These are phyloP conservation scores for Petrea volubilis DNA, from an alignment of 257 asterid genomes.

Conservation along the genomic window DNA sequence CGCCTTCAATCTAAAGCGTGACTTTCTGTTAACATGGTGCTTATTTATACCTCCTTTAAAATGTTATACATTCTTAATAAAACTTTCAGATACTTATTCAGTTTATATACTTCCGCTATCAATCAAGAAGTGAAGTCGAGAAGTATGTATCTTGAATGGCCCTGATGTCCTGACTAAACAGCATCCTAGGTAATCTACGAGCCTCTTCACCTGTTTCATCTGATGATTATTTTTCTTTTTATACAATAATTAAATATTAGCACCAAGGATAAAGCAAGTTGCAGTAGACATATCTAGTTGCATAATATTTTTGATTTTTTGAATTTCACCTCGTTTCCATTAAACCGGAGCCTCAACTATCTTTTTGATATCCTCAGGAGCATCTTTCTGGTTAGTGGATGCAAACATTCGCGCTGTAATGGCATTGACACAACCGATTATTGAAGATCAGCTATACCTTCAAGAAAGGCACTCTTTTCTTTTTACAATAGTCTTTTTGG, in stretches of 20 bases:
- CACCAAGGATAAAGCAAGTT: too few relatives aligned
- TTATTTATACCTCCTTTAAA: not conserved
- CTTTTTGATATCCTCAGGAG: slow-evolving; percentile 3
- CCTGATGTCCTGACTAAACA: slow-evolving; percentile 9
- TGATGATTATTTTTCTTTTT: not conserved
- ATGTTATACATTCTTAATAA: slow-evolving; percentile 33
- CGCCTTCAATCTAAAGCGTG: not conserved
- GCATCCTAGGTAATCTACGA: slow-evolving; percentile 28
- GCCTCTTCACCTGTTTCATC: not conserved
- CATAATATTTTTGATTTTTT: not conserved
- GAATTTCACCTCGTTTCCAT: not conserved
- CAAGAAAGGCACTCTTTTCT: not conserved
- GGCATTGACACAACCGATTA: not conserved
- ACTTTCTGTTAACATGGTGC: not conserved
- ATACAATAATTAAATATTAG: too few relatives aligned
- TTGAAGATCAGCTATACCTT: not conserved
- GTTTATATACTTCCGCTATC: slow-evolving; percentile 45
- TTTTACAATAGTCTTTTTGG: too few relatives aligned
- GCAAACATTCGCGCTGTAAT: not conserved
- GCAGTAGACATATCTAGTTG: too few relatives aligned
- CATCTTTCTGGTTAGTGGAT: not conserved
- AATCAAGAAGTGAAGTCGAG: slow-evolving; percentile 28
- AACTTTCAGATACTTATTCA: slow-evolving; percentile 56
- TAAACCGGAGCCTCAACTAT: not conserved
- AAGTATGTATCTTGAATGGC: slow-evolving; percentile 32